A percentile compares a stretch with the other conserved stretches of the same genome.
phyloP scores from a whole-genome alignment of 2,329 filamentous ascomycete genomes.

The Salinomyces thailandicus region DNA sequence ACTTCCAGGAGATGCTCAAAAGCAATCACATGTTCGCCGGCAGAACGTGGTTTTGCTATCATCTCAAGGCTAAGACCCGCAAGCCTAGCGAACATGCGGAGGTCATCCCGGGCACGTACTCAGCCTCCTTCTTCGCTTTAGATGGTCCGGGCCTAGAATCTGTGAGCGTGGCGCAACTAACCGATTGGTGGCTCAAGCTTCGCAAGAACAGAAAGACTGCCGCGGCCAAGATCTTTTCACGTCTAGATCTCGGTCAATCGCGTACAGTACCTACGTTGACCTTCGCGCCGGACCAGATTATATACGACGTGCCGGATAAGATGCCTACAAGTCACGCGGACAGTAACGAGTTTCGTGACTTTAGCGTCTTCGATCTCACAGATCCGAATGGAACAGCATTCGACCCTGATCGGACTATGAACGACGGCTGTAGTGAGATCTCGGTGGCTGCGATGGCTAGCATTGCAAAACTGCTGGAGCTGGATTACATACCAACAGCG shows the following conservation, averaged over 20 bases:
- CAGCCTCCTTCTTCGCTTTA: constrained; percentile 18
- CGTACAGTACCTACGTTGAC: constrained; percentile 27
- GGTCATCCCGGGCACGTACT: constrained; percentile 5
- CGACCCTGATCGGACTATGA: no score
- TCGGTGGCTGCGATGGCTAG: constrained; percentile 48
- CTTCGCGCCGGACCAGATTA: constrained; percentile 31
- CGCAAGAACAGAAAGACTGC: constrained; percentile 25
- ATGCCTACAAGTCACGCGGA: constrained; percentile 21
- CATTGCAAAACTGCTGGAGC: constrained; percentile 42
- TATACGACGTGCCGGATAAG: constrained; percentile 10
- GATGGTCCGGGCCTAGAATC: constrained; percentile 10
- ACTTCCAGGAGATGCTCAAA: constrained; percentile 27
- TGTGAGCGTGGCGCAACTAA: constrained; percentile 20
- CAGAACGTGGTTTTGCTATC: constrained; percentile 32
- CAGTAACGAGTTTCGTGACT: constrained; percentile 28
- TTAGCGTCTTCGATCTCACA: constrained; percentile 3
- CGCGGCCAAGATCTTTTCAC: constrained; percentile 33
- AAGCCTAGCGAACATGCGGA: no score
- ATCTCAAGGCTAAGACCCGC: constrained; percentile 26
- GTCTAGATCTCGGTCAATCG: constrained; percentile 34
- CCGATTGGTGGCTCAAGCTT: constrained; percentile 33
- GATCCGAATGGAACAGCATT: constrained; percentile 3
- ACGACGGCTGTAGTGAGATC: constrained; percentile 51
- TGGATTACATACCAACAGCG: constrained; percentile 48
- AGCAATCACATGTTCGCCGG: constrained; percentile 31